A percentile compares a stretch with the other conserved stretches of the same genome.
Conservation (phyloP, 192 early-diverging fungal genomes). For the Entophlyctis luteolus region DNA sequence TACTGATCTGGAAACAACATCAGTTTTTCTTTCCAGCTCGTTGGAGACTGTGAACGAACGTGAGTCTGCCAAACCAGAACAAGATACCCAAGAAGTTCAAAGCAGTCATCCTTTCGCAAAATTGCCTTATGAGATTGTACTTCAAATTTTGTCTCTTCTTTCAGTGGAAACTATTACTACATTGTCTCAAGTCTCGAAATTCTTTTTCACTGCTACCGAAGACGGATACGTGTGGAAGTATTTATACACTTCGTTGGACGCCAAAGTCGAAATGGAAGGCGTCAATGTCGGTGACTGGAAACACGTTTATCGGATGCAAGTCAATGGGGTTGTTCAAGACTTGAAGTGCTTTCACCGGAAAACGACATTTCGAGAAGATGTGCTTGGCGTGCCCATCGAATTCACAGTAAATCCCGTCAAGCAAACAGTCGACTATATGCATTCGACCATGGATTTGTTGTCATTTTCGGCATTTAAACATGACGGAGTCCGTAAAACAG, state of each 20-base stretch:
- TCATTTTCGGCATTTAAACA: constrained; percentile 18
- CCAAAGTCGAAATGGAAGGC: constrained; percentile 3
- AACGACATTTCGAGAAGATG: constrained; percentile 27
- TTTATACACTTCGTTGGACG: constrained; percentile 5
- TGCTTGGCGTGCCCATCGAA: constrained; percentile 32
- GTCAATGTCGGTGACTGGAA: constrained; percentile 17
- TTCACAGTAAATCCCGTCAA: constrained; percentile 38
- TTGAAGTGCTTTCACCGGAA: constrained; percentile 32
- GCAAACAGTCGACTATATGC: constrained; percentile 30
- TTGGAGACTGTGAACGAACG: too few relatives aligned
- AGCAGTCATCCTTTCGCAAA: neutral
- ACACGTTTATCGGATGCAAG: constrained; percentile 18
- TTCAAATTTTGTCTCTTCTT: constrained; percentile 12
- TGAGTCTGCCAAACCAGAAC: too few relatives aligned
- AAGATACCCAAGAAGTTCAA: too few relatives aligned
- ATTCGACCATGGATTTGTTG: constrained; percentile 25
- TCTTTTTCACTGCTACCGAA: constrained; percentile 14
- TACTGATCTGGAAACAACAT: too few relatives aligned
- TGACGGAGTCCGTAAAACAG: constrained; percentile 27
- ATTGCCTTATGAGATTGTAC: constrained; percentile 11
- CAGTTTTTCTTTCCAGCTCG: too few relatives aligned
- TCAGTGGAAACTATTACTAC: constrained; percentile 5
- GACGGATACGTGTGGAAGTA: constrained; percentile 21
- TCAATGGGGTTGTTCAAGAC: constrained; percentile 26
- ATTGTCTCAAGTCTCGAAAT: neutral